phyloP scores from a whole-genome alignment of 805 yeast genomes.

The Debaryomyces tyrocola region DNA sequence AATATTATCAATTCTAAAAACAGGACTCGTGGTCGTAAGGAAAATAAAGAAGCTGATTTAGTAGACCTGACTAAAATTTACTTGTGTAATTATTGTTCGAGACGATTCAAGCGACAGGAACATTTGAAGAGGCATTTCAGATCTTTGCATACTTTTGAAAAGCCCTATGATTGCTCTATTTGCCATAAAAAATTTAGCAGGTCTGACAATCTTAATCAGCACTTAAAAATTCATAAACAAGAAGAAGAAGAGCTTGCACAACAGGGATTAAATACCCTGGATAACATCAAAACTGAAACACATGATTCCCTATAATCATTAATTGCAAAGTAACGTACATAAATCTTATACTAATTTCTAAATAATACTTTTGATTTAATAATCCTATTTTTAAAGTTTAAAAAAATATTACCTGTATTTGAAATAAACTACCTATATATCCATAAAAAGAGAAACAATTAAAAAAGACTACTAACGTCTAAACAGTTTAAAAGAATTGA shows the following conservation, averaged over 20 bases:
- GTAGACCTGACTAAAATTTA: slow-evolving; percentile 53
- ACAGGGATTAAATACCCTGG: neutral
- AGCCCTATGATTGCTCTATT: slow-evolving; percentile 62
- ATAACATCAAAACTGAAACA: neutral
- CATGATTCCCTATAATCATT: neutral
- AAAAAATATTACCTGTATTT: neutral
- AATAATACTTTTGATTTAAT: too few species aligned
- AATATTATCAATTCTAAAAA: slow-evolving; percentile 30
- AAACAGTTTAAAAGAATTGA: neutral
- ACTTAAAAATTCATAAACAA: slow-evolving; percentile 55
- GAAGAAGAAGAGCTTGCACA: slow-evolving; percentile 17
- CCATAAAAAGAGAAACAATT: neutral
- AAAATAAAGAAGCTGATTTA: slow-evolving; percentile 56
- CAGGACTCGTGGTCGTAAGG: slow-evolving; percentile 63
- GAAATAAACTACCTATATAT: neutral
- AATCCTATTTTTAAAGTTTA: too few species aligned
- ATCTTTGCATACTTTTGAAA: slow-evolving; percentile 70
- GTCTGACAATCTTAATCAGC: slow-evolving; percentile 45
- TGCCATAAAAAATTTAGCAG: slow-evolving; percentile 60
- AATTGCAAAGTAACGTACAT: too few species aligned
- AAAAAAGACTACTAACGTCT: neutral
- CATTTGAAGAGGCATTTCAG: slow-evolving; percentile 75
- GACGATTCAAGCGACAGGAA: slow-evolving; percentile 72
- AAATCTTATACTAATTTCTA: too few species aligned
- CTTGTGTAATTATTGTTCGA: slow-evolving; percentile 62